Evolutionary conservation across 176 grass and related monocot genomes (phyloP).

Genomic region (Pontederia paniculata): DNA sequence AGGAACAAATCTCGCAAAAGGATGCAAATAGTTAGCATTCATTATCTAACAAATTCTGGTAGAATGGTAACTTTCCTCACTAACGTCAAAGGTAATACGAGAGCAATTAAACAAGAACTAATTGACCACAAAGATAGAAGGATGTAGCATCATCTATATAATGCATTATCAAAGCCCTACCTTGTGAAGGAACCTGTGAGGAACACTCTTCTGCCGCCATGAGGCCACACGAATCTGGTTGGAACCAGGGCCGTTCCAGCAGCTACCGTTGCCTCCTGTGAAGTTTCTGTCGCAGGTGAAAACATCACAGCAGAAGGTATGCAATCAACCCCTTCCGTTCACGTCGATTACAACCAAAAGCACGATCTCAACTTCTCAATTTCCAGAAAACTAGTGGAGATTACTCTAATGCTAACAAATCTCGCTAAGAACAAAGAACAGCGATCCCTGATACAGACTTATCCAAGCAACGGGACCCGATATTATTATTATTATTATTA

Average conservation of each 20-base stretch:
- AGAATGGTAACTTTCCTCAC: too few relatives aligned
- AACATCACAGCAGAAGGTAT: conserved; percentile 35
- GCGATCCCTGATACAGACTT: too few relatives aligned
- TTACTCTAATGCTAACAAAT: too few relatives aligned
- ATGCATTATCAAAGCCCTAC: conserved; percentile 10
- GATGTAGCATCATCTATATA: background rate
- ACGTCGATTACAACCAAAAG: too few relatives aligned
- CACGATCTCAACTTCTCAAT: too few relatives aligned
- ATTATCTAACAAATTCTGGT: too few relatives aligned
- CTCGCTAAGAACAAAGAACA: too few relatives aligned
- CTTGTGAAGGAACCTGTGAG: conserved; percentile 69
- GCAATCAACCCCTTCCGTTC: background rate
- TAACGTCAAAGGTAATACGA: background rate
- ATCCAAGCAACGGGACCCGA: too few relatives aligned
- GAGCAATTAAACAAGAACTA: background rate
- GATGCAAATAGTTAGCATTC: too few relatives aligned
- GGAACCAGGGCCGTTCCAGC: conserved; percentile 32
- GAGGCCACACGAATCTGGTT: conserved; percentile 69
- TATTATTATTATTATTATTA: too few relatives aligned
- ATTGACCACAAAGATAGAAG: background rate
- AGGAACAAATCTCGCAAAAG: too few relatives aligned
- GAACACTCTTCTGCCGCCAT: conserved; percentile 83
- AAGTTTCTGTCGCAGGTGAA: conserved; percentile 51
- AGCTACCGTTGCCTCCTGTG: conserved; percentile 28
- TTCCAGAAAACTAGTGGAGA: too few relatives aligned